Conservation (phyloP, 768 basidiomycete genomes). For the Boletales sp. region DNA sequence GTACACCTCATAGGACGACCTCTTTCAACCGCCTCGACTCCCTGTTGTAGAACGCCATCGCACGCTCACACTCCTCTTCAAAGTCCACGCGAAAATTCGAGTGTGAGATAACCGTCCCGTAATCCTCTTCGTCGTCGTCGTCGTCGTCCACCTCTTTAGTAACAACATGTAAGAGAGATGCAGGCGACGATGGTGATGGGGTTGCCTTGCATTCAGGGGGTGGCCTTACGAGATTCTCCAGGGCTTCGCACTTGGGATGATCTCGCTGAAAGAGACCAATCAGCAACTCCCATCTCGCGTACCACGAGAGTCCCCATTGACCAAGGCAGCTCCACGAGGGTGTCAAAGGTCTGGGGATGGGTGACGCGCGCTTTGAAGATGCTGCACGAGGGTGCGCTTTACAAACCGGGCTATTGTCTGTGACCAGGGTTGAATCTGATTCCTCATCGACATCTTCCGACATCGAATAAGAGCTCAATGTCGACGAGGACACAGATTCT, state of each 20-base stretch:
- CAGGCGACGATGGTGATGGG: not conserved
- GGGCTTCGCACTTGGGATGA: constrained; percentile 10
- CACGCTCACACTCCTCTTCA: constrained; percentile 25
- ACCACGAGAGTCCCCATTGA: constrained; percentile 48
- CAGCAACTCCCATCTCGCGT: constrained; percentile 53
- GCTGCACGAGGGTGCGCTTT: not conserved
- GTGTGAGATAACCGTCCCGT: constrained; percentile 19
- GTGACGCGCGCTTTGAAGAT: constrained; percentile 3
- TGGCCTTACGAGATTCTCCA: not conserved
- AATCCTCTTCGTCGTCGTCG: constrained; percentile 24
- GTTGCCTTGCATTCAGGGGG: not conserved
- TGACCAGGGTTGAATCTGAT: constrained; percentile 57
- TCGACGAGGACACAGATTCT: constrained; percentile 18
- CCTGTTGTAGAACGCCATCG: constrained; percentile 23
- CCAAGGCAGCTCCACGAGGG: constrained; percentile 12
- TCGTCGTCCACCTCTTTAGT: constrained; percentile 19
- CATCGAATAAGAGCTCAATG: constrained; percentile 16
- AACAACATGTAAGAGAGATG: constrained; percentile 10
- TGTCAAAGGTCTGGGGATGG: constrained; percentile 1
- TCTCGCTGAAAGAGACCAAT: constrained; percentile 39
- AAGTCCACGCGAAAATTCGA: constrained; percentile 17
- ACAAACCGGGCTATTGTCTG: constrained; percentile 34
- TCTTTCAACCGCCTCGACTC: not conserved
- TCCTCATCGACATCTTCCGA: constrained; percentile 32
- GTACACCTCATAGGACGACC: not conserved